Evolutionary conservation across 768 basidiomycete species (phyloP).

Genomic region (Pholiota molesta): DNA sequence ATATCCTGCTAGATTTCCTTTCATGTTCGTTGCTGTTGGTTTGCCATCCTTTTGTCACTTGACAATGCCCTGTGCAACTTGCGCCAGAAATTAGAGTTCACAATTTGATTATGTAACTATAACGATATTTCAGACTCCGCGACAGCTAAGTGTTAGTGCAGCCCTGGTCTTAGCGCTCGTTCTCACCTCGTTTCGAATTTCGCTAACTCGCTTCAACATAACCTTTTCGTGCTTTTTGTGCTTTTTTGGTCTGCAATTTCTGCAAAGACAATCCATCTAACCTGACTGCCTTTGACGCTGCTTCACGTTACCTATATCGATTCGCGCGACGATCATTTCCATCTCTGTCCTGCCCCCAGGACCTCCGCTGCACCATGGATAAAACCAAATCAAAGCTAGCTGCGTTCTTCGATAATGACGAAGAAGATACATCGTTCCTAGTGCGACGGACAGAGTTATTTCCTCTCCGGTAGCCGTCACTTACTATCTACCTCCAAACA

Average conservation of each 20-base stretch:
- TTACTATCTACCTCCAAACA: conserved; percentile 59
- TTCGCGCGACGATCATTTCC: neutral
- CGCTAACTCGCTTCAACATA: neutral
- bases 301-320: neutral
- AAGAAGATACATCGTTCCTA: conserved; percentile 85
- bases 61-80: too few species aligned
- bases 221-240: neutral
- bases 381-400: conserved; percentile 71
- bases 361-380: conserved; percentile 48
- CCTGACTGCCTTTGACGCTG: neutral
- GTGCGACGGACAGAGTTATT: conserved; percentile 86
- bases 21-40: neutral
- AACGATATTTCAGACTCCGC: too few species aligned
- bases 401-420: conserved; percentile 84
- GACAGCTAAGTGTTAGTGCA: too few species aligned
- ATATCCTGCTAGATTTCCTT: neutral
- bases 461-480: conserved; percentile 50
- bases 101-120: neutral
- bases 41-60: neutral
- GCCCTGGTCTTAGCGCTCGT: too few species aligned
- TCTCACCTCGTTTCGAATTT: neutral
- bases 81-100: neutral
- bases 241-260: neutral
- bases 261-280: neutral
- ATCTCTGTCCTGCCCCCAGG: neutral